Conservation (phyloP, 2,329 filamentous ascomycete genomes). For the Claviceps pazoutovae region DNA sequence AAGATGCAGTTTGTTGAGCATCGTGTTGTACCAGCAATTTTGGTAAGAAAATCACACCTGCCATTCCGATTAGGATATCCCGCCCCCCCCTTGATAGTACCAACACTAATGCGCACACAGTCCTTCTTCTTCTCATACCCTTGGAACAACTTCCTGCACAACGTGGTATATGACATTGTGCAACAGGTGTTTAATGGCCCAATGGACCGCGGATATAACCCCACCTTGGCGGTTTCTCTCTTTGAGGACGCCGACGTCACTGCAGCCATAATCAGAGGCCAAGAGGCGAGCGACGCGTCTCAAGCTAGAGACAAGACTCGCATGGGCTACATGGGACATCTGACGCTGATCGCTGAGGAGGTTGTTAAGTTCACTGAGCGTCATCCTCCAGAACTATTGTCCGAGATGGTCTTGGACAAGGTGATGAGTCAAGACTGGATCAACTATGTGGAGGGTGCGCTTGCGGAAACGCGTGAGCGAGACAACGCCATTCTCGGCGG, state of each 20-base stretch:
- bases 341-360: slow-evolving; percentile 93
- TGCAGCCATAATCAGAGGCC: slow-evolving; percentile 80
- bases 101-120: slow-evolving; percentile 27
- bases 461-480: slow-evolving; percentile 85
- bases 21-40: slow-evolving; percentile 83
- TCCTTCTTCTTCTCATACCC: slow-evolving; percentile 97
- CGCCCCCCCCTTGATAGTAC: background rate
- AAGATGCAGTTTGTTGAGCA: slow-evolving; percentile 97
- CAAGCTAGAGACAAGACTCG: slow-evolving; percentile 76
- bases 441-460: slow-evolving; percentile 81
- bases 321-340: slow-evolving; percentile 94
- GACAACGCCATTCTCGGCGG: slow-evolving; percentile 98
- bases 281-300: slow-evolving; percentile 72
- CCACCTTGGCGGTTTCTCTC: slow-evolving; percentile 75
- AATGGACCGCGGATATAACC: slow-evolving; percentile 92
- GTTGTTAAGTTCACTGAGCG: slow-evolving; percentile 97
- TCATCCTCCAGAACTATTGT: slow-evolving; percentile 76
- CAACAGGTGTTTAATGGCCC: slow-evolving; percentile 98
- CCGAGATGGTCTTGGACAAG: slow-evolving; percentile 69
- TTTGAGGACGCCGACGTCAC: slow-evolving; percentile 87
- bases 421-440: slow-evolving; percentile 88
- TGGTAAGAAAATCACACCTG: slow-evolving; percentile 46
- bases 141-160: slow-evolving; percentile 99
- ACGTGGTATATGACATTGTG: slow-evolving; percentile 96
- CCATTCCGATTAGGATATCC: background rate